phyloP scores from a whole-genome alignment of 441 rosid genomes.

The Mallotus japonicus region DNA sequence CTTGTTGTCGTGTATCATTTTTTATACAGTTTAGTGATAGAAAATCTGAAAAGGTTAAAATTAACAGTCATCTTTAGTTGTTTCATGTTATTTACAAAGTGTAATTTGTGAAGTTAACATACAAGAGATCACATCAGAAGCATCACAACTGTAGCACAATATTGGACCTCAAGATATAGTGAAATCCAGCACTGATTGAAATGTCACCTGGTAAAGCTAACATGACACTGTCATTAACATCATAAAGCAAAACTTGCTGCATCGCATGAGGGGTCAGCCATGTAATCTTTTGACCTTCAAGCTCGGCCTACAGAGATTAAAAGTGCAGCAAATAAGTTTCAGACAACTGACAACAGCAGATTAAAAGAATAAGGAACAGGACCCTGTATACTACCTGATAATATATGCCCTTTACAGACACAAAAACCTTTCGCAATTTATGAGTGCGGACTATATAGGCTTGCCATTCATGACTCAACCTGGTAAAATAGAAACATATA shows the following conservation, averaged over 20 bases:
- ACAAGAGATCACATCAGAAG: neutral
- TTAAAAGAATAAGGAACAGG: neutral
- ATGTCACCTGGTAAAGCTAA: conserved; percentile 76
- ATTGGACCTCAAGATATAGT: neutral
- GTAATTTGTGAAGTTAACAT: neutral
- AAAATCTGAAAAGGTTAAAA: neutral
- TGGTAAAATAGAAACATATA: conserved; percentile 28
- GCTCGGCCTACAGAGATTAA: conserved; percentile 62
- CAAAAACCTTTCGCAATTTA: conserved; percentile 76
- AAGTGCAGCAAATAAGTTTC: conserved; percentile 4
- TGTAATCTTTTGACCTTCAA: conserved; percentile 90
- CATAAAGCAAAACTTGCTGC: conserved; percentile 92
- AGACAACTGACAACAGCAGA: neutral
- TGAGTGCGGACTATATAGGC: conserved; percentile 76
- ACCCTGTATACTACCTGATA: conserved; percentile 68
- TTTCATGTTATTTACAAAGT: neutral
- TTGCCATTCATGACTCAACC: conserved; percentile 97
- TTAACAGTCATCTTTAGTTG: neutral
- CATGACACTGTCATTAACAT: conserved; percentile 78
- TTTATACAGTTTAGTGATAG: too few species aligned
- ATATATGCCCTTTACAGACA: conserved; percentile 93
- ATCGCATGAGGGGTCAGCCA: conserved; percentile 90
- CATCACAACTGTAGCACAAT: neutral
- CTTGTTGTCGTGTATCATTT: neutral
- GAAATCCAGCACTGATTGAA: neutral